These are phyloP conservation scores for Polytolypa hystricis DNA, from an alignment of 2,329 filamentous ascomycete species.

Conservation along the genomic window DNA sequence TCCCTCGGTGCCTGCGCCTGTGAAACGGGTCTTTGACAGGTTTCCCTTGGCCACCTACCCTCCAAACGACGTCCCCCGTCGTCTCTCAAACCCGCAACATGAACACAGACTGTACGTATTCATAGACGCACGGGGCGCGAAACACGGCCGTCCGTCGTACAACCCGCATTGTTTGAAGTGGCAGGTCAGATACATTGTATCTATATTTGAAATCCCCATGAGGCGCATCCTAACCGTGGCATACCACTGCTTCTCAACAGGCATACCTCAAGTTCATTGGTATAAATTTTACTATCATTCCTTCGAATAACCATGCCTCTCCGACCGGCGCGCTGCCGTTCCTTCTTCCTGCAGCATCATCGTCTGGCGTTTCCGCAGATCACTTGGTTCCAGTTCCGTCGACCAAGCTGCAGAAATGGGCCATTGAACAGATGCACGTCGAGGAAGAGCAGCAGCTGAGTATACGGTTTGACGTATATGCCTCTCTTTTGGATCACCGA, in stretches of 20 bases:
- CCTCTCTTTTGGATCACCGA: conserved; percentile 61
- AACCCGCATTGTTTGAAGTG: conserved; percentile 92
- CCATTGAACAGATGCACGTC: conserved; percentile 39
- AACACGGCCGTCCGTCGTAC: conserved; percentile 58
- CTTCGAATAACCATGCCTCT: conserved; percentile 88
- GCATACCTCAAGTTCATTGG: conserved; percentile 70
- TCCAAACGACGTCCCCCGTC: conserved; percentile 60
- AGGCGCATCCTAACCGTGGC: background rate
- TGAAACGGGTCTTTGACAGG: conserved; percentile 71
- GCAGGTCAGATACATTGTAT: conserved; percentile 64
- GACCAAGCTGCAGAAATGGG: conserved; percentile 59
- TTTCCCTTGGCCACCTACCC: conserved; percentile 72
- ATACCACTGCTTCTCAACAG: conserved; percentile 36
- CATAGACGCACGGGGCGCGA: conserved; percentile 51
- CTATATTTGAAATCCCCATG: too few relatives aligned
- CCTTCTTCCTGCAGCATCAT: conserved; percentile 47
- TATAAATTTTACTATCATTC: conserved; percentile 53
- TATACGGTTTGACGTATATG: conserved; percentile 51
- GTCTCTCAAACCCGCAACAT: conserved; percentile 38
- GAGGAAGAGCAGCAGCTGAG: conserved; percentile 42
- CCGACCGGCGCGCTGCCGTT: conserved; percentile 83
- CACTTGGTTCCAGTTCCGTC: conserved; percentile 44
- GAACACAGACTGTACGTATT: conserved; percentile 66
- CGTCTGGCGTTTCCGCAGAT: conserved; percentile 22
- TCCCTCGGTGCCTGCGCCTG: conserved; percentile 50